Percentiles rank a stretch among this genome's conserved stretches.
Conservation (phyloP, 441 rosid genomes). For the Raphanus hybrid region DNA sequence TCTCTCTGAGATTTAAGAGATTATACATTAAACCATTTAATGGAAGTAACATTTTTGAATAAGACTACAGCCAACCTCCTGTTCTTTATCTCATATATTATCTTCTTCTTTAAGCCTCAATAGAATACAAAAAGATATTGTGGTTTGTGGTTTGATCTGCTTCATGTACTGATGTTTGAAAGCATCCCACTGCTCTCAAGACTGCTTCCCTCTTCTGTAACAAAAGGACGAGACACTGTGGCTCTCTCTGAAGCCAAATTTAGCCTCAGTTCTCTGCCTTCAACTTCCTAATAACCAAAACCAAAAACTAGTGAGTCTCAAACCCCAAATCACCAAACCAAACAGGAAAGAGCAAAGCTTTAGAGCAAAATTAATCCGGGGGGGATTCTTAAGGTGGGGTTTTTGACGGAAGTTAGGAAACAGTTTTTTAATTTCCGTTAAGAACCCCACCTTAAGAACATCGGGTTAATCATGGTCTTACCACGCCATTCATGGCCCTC, state of each 20-base stretch:
- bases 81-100: constrained; percentile 30
- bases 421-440: no score
- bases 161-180: constrained; percentile 53
- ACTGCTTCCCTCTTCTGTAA: constrained; percentile 24
- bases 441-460: no score
- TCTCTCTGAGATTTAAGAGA: constrained; percentile 7
- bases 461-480: no score
- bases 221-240: constrained; percentile 33
- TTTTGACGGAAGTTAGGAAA: no score
- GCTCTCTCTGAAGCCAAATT: constrained; percentile 68
- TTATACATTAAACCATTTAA: constrained; percentile 17
- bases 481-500: constrained; percentile 66
- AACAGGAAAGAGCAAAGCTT: constrained; percentile 17
- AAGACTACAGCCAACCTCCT: background rate
- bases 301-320: constrained; percentile 8
- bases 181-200: constrained; percentile 54
- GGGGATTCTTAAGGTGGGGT: no score
- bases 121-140: constrained; percentile 11
- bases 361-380: no score
- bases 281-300: constrained; percentile 64
- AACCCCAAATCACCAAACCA: constrained; percentile 21
- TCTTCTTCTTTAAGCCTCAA: constrained; percentile 25
- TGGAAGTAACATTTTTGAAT: constrained; percentile 21
- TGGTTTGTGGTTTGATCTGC: constrained; percentile 19
- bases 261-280: constrained; percentile 88